phyloP scores from a whole-genome alignment of 257 asterid genomes.

The Echites panduratus region DNA sequence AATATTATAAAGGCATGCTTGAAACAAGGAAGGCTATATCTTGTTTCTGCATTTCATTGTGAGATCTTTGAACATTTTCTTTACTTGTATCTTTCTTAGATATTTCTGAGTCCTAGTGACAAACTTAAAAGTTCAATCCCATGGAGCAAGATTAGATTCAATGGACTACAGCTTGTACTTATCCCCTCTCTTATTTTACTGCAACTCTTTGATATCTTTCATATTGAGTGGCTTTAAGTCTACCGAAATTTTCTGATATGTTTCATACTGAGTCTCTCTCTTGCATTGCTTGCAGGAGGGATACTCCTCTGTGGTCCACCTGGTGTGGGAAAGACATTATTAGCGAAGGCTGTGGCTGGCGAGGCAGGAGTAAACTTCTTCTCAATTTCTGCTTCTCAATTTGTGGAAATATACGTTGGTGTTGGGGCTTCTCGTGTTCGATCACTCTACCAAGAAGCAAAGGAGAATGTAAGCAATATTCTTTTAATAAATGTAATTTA shows the following conservation, averaged over 20 bases:
- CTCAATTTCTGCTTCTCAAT: slow-evolving; percentile 98
- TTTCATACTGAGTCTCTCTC: slow-evolving; percentile 13
- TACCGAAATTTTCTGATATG: slow-evolving; percentile 3
- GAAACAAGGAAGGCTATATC: no score
- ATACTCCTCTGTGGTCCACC: slow-evolving; percentile 99
- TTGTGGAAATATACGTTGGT: slow-evolving; percentile 94
- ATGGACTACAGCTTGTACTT: neutral
- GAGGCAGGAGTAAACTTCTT: slow-evolving; percentile 99
- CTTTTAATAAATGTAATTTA: neutral
- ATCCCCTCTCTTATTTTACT: neutral
- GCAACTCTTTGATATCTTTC: neutral
- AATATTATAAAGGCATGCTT: no score
- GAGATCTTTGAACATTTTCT: neutral
- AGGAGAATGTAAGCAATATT: slow-evolving; percentile 59
- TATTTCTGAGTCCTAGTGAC: neutral
- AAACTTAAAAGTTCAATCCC: neutral
- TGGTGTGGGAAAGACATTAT: slow-evolving; percentile 94
- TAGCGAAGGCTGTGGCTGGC: slow-evolving; percentile 98
- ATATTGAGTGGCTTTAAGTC: slow-evolving; percentile 13
- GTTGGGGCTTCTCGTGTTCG: slow-evolving; percentile 99
- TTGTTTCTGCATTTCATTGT: neutral
- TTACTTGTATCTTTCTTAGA: neutral
- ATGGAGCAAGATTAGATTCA: neutral
- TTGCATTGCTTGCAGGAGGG: slow-evolving; percentile 57
- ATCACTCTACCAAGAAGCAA: slow-evolving; percentile 97